Percentiles rank a stretch among this genome's conserved stretches.
These are phyloP conservation scores for Chimonanthus salicifolius DNA, from an alignment of 164 flowering plant genomes.

Conservation along the genomic window DNA sequence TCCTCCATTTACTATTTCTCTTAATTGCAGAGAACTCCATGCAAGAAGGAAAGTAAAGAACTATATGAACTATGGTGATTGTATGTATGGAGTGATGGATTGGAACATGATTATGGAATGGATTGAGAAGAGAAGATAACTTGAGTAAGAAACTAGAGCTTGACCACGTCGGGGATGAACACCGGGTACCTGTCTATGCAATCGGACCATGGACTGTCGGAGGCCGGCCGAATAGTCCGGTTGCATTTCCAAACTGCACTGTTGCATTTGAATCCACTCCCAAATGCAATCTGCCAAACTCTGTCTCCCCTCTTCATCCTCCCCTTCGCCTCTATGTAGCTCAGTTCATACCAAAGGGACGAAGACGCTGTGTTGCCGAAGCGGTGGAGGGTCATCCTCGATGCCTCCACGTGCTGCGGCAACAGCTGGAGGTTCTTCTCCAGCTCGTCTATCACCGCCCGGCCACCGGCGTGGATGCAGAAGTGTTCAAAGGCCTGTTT, in stretches of 20 bases:
- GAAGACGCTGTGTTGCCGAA: slow-evolving; percentile 38
- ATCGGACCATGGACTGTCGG: slow-evolving; percentile 19
- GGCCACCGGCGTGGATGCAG: slow-evolving; percentile 71
- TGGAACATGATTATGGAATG: too few relatives aligned
- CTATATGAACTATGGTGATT: too few relatives aligned
- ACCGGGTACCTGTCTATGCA: slow-evolving; percentile 14
- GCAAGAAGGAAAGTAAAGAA: too few relatives aligned
- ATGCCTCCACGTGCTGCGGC: slow-evolving; percentile 28
- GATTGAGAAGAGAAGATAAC: too few relatives aligned
- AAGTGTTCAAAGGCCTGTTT: slow-evolving; percentile 69
- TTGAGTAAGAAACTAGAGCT: not conserved
- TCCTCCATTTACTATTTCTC: too few relatives aligned
- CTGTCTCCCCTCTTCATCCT: slow-evolving; percentile 28
- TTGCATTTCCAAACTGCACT: slow-evolving; percentile 30
- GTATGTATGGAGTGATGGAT: too few relatives aligned
- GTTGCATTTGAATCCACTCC: slow-evolving; percentile 34
- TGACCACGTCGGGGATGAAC: slow-evolving; percentile 9
- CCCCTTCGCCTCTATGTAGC: slow-evolving; percentile 29
- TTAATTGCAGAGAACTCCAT: too few relatives aligned
- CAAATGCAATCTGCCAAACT: slow-evolving; percentile 31
- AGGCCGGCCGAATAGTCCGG: not conserved
- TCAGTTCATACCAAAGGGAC: slow-evolving; percentile 35
- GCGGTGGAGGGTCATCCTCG: slow-evolving; percentile 36
- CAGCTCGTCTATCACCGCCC: slow-evolving; percentile 63
- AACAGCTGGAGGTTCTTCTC: slow-evolving; percentile 28